Base-by-base conservation (phyloP, 2,329 filamentous ascomycete species). In the Berkeleyomyces basicola region DNA sequence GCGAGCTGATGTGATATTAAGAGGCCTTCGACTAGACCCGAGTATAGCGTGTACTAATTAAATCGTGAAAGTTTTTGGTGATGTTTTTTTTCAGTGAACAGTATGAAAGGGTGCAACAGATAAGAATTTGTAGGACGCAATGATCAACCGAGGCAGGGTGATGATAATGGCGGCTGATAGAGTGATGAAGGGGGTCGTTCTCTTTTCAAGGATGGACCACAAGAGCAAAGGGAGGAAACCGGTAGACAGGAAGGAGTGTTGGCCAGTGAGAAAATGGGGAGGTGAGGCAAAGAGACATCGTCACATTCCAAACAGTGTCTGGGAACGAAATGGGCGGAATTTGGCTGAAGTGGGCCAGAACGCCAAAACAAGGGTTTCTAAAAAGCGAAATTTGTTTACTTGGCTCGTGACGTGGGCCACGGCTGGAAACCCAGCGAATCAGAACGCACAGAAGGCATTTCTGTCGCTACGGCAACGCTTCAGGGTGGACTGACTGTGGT, bases 401-500 rank as follows among this genome's bases (percentile, higher is more conserved):
- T 59, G 11, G 31, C 44, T 43, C 40, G 42, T 23, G 58, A 59
- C 58, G 42, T 59, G 58, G 44, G 37, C n/a, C 49, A 7, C 7
- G 37, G n/a, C 23, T 23, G 49, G 49, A 55, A 55, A 10, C 31
- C 31, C 31, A 33, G 6, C 10, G 3, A 37, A n/a, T 23, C 23
- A 23, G 4, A 33, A 36, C 33, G 31, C 14, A n/a, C n/a, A n/a
- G 31, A 55, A 10, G 31, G 37, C 3, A 36, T 33, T 43, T 46
- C 14, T 40, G 58, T 63, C 58, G 59, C 61, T 33, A 63, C 47
- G 33, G 61, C 61, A 63, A 63, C 61, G 61, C 23, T n/a, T 31
- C 36, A 33, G n/a, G 16, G 46, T 31, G 46, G 33, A 51, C 46
- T 16, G 10, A 51, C 46, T 31, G 46, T 23, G 23, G 23, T 23